Percentiles rank a stretch among this genome's conserved stretches.
These are phyloP conservation scores for Cyclaneusma minus DNA, from an alignment of 2,329 filamentous ascomycete genomes.

Conservation along the genomic window DNA sequence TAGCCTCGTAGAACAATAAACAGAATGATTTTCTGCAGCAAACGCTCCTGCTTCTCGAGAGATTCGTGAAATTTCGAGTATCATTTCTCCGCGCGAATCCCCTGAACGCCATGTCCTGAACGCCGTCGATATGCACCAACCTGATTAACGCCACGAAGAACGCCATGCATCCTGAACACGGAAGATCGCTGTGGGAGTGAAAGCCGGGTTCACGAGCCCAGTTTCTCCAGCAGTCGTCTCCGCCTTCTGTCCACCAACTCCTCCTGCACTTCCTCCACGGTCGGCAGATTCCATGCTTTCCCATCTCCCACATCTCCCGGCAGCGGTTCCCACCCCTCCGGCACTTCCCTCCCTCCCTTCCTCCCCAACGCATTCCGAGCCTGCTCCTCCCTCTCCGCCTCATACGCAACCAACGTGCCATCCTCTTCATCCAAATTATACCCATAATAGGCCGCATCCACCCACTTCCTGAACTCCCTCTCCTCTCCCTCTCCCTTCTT, in stretches of 20 bases:
- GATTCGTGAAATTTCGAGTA: too few species aligned
- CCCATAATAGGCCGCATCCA: slow-evolving; percentile 92
- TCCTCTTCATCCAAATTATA: slow-evolving; percentile 91
- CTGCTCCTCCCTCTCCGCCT: slow-evolving; percentile 69
- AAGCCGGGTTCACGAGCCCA: too few species aligned
- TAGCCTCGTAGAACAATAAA: too few species aligned
- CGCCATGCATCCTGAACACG: too few species aligned
- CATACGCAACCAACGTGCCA: slow-evolving; percentile 63
- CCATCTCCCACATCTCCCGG: slow-evolving; percentile 82
- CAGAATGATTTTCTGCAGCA: too few species aligned
- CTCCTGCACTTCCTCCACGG: slow-evolving; percentile 81
- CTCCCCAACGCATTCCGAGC: slow-evolving; percentile 54
- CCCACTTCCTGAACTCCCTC: slow-evolving; percentile 56
- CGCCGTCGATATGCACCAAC: too few species aligned
- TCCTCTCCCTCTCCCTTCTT: slow-evolving; percentile 45
- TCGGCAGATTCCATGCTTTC: slow-evolving; percentile 67
- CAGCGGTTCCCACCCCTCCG: slow-evolving; percentile 66
- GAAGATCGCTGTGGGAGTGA: too few species aligned
- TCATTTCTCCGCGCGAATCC: too few species aligned
- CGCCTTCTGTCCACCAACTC: slow-evolving; percentile 80
- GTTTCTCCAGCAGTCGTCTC: slow-evolving; percentile 68
- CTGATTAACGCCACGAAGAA: too few species aligned
- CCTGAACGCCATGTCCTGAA: too few species aligned
- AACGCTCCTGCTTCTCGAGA: too few species aligned
- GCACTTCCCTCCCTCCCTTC: slow-evolving; percentile 38